These are phyloP conservation scores for Backusella tarrabulga DNA, from an alignment of 192 early-diverging fungal genomes.

Conservation along the genomic window DNA sequence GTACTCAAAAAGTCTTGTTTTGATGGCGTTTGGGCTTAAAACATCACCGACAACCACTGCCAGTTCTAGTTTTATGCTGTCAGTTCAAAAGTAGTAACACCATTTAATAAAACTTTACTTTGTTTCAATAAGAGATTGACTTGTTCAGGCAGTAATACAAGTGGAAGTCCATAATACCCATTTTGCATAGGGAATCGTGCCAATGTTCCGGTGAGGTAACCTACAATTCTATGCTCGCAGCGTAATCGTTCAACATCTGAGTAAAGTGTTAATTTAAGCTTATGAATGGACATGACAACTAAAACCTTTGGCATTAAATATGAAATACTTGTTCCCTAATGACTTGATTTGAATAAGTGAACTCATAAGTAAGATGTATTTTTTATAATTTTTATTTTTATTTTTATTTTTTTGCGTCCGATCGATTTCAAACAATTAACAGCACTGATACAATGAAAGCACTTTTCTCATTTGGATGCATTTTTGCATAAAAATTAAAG, in stretches of 20 bases:
- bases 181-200: slow-evolving; percentile 75
- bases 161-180: slow-evolving; percentile 69
- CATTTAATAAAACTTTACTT: slow-evolving; percentile 23
- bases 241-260: slow-evolving; percentile 56
- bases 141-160: slow-evolving; percentile 74
- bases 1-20: slow-evolving; percentile 55
- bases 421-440: too few species aligned
- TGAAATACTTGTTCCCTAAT: slow-evolving; percentile 14
- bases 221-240: slow-evolving; percentile 57
- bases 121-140: slow-evolving; percentile 51
- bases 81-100: not conserved
- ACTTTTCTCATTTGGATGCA: too few species aligned
- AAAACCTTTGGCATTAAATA: slow-evolving; percentile 26
- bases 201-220: slow-evolving; percentile 66
- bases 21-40: not conserved
- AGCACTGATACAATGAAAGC: too few species aligned
- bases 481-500: too few species aligned
- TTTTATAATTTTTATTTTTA: too few species aligned
- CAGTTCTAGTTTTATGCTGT: not conserved
- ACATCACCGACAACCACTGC: not conserved
- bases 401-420: too few species aligned
- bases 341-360: slow-evolving; percentile 7
- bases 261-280: not conserved
- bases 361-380: not conserved
- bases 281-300: not conserved